Base-by-base conservation (phyloP, 352 stramenopile genomes). In the Phytophthora boehmeriae region DNA sequence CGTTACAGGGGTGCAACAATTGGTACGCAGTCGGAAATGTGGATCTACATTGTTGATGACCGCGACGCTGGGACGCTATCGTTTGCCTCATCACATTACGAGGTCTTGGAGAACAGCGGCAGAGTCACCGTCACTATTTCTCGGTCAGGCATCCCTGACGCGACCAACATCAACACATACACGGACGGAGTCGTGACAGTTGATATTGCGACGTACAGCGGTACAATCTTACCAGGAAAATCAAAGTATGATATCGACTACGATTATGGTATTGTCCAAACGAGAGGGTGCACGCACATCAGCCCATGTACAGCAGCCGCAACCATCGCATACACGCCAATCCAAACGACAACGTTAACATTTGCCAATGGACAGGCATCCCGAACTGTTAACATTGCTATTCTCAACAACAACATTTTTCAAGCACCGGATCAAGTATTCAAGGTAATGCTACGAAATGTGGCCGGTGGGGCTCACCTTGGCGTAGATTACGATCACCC, bases 21-120 rank as follows among this genome's bases (percentile, higher is more conserved):
- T 42, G 78, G 78, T 14, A 1, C 60, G 4, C 57, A 73, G 45
- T 51, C 49, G 1, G 70, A 86, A 17, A 80, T 84, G 46, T 86
- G 75, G 78, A 73, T 92, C 11, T 90, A 89, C 43, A 83, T 92
- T 27, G 67, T 92, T 41, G 83, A 92, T 41, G 83, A 92, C 57
- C 80, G 83, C 28, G 83, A 92, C 54, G 80, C 80, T 25, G 83
- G 83, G 13, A 90, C 83, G 17, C 47, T 92, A 0, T 89, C 80
- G 14, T 92, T 92, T 44, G 58, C 63, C 8, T 25, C 71, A 13
- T 63, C 72, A 2, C 70, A 76, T 42, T 92, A 92, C 56, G 63
- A 83, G n/a, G 80, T 92, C 4, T 32, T 81, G 1, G 83, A 92
- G 46, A 86, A 79, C n/a, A 68, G 43, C 4, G 55, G 63, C 4